Evolutionary conservation across 192 early-diverging fungal species (phyloP).

Genomic region (Podila minutissima): DNA sequence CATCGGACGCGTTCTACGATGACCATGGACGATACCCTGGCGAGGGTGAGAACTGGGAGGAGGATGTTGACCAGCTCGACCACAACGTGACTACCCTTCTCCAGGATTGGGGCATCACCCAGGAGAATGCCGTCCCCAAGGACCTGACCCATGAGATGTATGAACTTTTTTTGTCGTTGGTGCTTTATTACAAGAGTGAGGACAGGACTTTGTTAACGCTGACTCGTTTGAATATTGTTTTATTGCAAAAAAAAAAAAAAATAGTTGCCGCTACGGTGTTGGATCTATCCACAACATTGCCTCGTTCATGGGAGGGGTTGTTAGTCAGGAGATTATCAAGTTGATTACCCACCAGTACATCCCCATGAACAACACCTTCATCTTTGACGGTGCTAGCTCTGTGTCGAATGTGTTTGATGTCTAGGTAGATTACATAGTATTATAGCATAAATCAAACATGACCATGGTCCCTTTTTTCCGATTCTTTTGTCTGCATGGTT

Average conservation of each 20-base stretch:
- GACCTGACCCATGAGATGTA: constrained; percentile 77
- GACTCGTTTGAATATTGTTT: neutral
- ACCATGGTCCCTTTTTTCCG: too few species aligned
- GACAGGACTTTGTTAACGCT: too few species aligned
- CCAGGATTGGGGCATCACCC: constrained; percentile 48
- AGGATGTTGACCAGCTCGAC: constrained; percentile 64
- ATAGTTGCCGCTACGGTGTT: constrained; percentile 72
- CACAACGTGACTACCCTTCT: constrained; percentile 54
- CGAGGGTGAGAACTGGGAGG: constrained; percentile 58
- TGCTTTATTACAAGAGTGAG: neutral
- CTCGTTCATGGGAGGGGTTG: constrained; percentile 87
- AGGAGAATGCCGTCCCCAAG: constrained; percentile 49
- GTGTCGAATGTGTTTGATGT: constrained; percentile 56
- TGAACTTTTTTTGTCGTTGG: constrained; percentile 13
- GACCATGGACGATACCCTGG: constrained; percentile 72
- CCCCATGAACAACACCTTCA: constrained; percentile 85
- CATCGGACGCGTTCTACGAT: constrained; percentile 70
- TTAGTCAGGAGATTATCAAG: constrained; percentile 95
- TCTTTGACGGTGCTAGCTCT: constrained; percentile 85
- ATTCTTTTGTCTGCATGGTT: too few species aligned
- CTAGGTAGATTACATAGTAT: constrained; percentile 6
- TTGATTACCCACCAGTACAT: constrained; percentile 95
- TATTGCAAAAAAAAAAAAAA: neutral
- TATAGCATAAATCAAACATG: too few species aligned
- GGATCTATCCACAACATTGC: constrained; percentile 87